Evolutionary conservation across 139 green algal species (phyloP).

Genomic region (Mychonastes homosphaera): DNA sequence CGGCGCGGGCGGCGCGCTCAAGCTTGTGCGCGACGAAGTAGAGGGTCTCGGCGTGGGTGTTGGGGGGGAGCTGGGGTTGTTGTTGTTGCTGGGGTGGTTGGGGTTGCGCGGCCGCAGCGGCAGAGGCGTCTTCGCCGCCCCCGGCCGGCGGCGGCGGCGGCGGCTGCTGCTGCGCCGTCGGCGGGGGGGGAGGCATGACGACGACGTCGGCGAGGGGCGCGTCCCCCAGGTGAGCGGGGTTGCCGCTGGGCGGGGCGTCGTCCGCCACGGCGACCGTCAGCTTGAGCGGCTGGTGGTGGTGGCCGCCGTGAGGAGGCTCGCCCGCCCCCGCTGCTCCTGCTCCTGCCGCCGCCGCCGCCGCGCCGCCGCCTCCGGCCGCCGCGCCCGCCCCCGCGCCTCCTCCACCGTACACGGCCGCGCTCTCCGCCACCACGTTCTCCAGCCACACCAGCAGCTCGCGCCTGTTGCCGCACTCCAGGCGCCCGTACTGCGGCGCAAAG

Average conservation of each 20-base stretch:
- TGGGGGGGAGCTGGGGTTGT: not conserved
- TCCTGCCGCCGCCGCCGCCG: too few species aligned
- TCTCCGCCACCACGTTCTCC: not conserved
- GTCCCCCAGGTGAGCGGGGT: constrained; percentile 8
- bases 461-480: constrained; percentile 23
- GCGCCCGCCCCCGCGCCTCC: not conserved
- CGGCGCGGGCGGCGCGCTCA: constrained; percentile 6
- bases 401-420: not conserved
- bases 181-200: too few species aligned
- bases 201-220: constrained; percentile 15
- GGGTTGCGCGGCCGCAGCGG: too few species aligned
- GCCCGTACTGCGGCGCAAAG: constrained; percentile 23
- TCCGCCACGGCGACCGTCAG: not conserved
- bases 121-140: not conserved
- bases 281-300: too few species aligned
- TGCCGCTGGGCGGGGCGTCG: constrained; percentile 7
- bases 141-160: not conserved
- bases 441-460: constrained; percentile 30
- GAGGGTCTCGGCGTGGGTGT: not conserved
- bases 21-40: constrained; percentile 9
- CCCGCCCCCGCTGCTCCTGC: not conserved
- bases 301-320: not conserved
- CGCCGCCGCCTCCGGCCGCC: too few species aligned
- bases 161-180: constrained; percentile 1
- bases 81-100: not conserved